These are phyloP conservation scores for Hypomyces rosellus DNA, from an alignment of 2,329 filamentous ascomycete species.

Conservation along the genomic window DNA sequence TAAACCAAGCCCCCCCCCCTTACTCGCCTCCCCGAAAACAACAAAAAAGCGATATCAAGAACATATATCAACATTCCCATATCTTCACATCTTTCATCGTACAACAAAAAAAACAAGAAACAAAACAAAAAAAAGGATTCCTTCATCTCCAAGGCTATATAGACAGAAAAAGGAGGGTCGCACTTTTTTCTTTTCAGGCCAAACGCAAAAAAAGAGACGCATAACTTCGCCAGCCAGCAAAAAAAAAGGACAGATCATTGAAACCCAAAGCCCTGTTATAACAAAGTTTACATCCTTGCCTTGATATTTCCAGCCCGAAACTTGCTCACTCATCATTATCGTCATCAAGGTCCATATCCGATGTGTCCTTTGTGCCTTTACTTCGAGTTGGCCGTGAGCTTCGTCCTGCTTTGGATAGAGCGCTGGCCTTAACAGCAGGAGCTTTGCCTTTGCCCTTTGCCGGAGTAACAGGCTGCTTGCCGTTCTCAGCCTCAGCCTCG, in stretches of 20 bases:
- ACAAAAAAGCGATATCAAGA: too few relatives aligned
- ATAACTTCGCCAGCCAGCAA: neutral
- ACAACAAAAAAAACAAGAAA: too few relatives aligned
- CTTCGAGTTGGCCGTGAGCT: constrained; percentile 20
- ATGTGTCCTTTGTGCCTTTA: constrained; percentile 20
- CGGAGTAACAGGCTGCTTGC: constrained; percentile 15
- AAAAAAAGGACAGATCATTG: neutral
- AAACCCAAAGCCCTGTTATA: too few relatives aligned
- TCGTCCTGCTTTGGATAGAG: constrained; percentile 16
- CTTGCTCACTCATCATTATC: constrained; percentile 17
- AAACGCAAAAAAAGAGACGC: neutral
- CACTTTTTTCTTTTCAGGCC: neutral
- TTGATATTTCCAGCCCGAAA: neutral
- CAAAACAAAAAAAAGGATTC: neutral
- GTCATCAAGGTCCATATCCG: constrained; percentile 32
- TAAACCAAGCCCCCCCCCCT: too few relatives aligned
- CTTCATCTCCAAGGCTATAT: neutral
- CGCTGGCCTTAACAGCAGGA: constrained; percentile 20
- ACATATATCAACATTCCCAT: too few relatives aligned
- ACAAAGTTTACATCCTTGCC: neutral
- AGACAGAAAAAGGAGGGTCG: neutral
- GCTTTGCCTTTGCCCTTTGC: constrained; percentile 19
- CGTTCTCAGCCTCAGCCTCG: constrained; percentile 20
- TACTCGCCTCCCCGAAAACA: too few relatives aligned
- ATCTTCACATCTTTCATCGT: too few relatives aligned